phyloP scores from a whole-genome alignment of 768 basidiomycete species.

The Suillus subluteus region DNA sequence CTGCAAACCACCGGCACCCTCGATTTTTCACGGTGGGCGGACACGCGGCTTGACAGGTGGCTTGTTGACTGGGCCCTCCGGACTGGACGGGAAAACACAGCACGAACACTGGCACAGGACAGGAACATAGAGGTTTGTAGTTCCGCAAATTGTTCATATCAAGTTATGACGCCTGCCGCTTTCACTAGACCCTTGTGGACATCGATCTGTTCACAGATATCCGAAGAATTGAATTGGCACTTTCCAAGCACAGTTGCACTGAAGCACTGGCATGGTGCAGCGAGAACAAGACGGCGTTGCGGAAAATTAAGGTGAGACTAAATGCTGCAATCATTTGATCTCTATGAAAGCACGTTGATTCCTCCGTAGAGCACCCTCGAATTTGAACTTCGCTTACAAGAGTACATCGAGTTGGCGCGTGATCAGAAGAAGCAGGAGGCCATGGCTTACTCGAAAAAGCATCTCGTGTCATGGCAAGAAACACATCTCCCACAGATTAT shows the following conservation, averaged over 20 bases:
- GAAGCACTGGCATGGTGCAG: conserved; percentile 96
- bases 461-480: conserved; percentile 81
- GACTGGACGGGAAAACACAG: conserved; percentile 76
- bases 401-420: conserved; percentile 91
- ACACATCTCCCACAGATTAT: conserved; percentile 80
- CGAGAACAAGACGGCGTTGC: conserved; percentile 91
- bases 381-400: conserved; percentile 94
- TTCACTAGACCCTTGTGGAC: conserved; percentile 77
- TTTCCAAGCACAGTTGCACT: conserved; percentile 73
- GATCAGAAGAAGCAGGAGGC: conserved; percentile 68
- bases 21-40: conserved; percentile 77
- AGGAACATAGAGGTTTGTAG: conserved; percentile 75
- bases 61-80: conserved; percentile 92
- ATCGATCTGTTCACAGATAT: conserved; percentile 92
- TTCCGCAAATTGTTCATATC: background rate
- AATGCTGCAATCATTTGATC: conserved; percentile 15
- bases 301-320: conserved; percentile 79
- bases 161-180: conserved; percentile 1
- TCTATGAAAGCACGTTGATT: conserved; percentile 21
- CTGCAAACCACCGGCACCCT: conserved; percentile 53
- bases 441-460: conserved; percentile 81
- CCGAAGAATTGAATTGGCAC: conserved; percentile 80
- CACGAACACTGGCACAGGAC: conserved; percentile 73
- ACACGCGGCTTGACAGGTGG: conserved; percentile 83
- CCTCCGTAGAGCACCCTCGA: conserved; percentile 83